These are phyloP conservation scores for Annulohypoxylon stygium DNA, from an alignment of 495 filamentous ascomycete genomes.

Conservation along the genomic window DNA sequence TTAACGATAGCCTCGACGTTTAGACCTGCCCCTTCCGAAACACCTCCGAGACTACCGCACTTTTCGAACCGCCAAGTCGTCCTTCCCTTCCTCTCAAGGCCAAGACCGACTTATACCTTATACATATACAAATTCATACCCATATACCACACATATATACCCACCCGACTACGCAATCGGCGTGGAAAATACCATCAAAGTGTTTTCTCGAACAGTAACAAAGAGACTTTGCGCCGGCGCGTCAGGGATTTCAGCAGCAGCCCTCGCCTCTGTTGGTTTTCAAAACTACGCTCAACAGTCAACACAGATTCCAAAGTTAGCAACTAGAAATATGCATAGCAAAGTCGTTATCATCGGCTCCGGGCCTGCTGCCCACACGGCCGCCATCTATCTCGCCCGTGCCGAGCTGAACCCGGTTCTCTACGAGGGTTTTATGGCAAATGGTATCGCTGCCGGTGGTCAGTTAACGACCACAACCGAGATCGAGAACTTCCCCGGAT, in stretches of 20 bases:
- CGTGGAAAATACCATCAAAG: constrained; percentile 68
- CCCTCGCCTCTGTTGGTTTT: constrained; percentile 69
- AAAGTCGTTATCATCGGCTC: constrained; percentile 92
- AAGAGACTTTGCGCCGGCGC: constrained; percentile 69
- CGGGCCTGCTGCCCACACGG: constrained; percentile 96
- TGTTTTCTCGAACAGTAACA: constrained; percentile 86
- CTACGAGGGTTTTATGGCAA: constrained; percentile 97
- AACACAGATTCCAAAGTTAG: constrained; percentile 61
- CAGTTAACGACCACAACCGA: constrained; percentile 98
- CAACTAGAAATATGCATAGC: constrained; percentile 77
- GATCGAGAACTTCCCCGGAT: constrained; percentile 97
- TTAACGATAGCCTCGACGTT: constrained; percentile 14
- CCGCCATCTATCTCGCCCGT: constrained; percentile 93
- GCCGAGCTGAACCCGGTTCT: constrained; percentile 92
- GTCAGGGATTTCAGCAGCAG: constrained; percentile 71
- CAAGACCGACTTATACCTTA: no score
- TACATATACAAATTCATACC: neutral
- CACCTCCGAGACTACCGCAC: constrained; percentile 29
- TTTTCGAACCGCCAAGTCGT: constrained; percentile 29
- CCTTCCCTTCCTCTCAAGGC: constrained; percentile 3
- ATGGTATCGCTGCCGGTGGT: constrained; percentile 94
- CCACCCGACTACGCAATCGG: constrained; percentile 1
- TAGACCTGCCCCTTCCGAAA: constrained; percentile 31
- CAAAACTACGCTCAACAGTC: constrained; percentile 75
- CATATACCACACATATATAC: neutral